phyloP scores from a whole-genome alignment of 768 basidiomycete species.

The Mycena indigotica region DNA sequence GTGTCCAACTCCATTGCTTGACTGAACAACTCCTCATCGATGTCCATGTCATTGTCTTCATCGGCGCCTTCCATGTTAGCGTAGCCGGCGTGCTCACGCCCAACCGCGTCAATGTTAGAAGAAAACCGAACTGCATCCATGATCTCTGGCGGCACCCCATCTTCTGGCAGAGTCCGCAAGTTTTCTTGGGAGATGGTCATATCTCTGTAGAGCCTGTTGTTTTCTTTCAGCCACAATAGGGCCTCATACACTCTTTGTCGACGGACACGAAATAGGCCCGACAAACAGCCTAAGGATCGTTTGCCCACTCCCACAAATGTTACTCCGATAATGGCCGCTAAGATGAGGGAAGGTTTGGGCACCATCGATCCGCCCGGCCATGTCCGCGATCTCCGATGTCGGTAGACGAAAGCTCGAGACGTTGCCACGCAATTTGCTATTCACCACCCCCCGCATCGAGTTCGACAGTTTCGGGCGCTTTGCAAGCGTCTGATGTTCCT shows the following conservation, averaged over 20 bases:
- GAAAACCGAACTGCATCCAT: background rate
- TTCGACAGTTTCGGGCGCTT: background rate
- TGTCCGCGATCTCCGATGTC: conserved; percentile 16
- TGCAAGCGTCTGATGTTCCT: conserved; percentile 9
- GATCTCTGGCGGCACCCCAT: conserved; percentile 8
- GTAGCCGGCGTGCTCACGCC: conserved; percentile 16
- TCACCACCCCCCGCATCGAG: too few species aligned
- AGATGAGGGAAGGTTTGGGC: conserved; percentile 8
- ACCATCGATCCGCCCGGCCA: conserved; percentile 25
- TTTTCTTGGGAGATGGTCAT: conserved; percentile 23
- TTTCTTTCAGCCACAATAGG: conserved; percentile 33
- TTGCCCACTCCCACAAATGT: conserved; percentile 33
- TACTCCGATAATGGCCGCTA: conserved; percentile 30
- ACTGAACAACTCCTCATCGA: too few species aligned
- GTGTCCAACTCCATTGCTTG: too few species aligned
- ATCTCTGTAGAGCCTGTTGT: conserved; percentile 31
- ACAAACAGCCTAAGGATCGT: conserved; percentile 23
- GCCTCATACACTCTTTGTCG: conserved; percentile 23
- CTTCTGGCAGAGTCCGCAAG: background rate
- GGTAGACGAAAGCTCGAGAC: conserved; percentile 19
- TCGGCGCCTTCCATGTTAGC: too few species aligned
- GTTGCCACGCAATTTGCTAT: conserved; percentile 25
- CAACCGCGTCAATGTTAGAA: background rate
- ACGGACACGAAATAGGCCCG: conserved; percentile 27
- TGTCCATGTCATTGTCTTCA: background rate